A percentile compares a stretch with the other conserved stretches of the same genome.
phyloP scores from a whole-genome alignment of 805 yeast genomes.

The Metschnikowia santaceciliae region DNA sequence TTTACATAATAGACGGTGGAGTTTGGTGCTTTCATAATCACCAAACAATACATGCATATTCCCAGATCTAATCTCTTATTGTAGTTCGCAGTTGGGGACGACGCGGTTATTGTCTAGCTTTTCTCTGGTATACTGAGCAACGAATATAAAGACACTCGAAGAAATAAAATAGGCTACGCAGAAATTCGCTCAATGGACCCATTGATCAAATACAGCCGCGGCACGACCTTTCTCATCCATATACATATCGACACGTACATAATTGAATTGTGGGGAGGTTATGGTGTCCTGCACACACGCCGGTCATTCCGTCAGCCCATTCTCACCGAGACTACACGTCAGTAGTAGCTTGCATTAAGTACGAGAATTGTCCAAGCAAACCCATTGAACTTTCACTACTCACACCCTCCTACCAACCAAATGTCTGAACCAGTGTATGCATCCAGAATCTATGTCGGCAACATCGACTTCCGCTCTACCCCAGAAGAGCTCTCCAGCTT shows the following conservation, averaged over 20 bases:
- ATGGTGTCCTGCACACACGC: background rate
- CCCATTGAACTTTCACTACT: background rate
- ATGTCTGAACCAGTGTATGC: constrained; percentile 3
- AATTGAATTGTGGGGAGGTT: background rate
- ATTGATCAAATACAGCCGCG: no score
- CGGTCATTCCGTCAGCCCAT: constrained; percentile 1
- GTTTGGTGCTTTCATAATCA: no score
- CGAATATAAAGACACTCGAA: background rate
- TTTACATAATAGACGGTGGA: no score
- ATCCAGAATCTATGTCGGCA: constrained; percentile 40
- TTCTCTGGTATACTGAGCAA: background rate
- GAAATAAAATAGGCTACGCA: background rate
- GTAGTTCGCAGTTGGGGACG: background rate
- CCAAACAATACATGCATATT: background rate
- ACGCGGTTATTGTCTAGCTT: background rate
- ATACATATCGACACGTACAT: background rate
- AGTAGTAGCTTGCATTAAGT: background rate
- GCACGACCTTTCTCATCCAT: no score
- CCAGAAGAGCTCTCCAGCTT: constrained; percentile 44
- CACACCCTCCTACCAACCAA: background rate
- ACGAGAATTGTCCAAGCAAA: background rate
- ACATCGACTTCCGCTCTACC: constrained; percentile 40
- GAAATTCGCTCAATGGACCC: background rate
- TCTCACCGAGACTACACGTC: constrained; percentile 1
- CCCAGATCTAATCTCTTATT: background rate